Evolutionary conservation across 2,329 filamentous ascomycete genomes (phyloP).

Genomic region (Cladosporium sp.): DNA sequence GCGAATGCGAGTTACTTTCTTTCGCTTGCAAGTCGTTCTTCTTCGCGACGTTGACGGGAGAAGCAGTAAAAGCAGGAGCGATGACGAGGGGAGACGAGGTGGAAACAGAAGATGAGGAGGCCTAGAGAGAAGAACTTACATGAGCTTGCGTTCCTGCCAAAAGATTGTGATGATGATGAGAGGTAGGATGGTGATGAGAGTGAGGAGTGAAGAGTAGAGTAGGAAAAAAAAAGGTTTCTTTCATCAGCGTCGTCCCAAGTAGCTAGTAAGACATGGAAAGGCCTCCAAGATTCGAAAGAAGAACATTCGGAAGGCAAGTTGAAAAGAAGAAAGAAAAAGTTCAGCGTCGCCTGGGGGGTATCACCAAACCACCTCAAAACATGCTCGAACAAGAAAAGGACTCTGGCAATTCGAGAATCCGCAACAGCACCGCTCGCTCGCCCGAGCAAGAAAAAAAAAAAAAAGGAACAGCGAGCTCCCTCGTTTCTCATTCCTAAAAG

Average conservation of each 20-base stretch:
- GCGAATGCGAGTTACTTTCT: background rate
- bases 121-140: slow-evolving; percentile 23
- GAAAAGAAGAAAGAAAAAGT: background rate
- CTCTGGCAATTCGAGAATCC: too few species aligned
- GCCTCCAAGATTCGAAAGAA: too few species aligned
- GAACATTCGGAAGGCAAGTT: slow-evolving; percentile 10
- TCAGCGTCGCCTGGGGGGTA: slow-evolving; percentile 5
- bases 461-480: background rate
- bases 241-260: slow-evolving; percentile 14
- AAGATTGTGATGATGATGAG: background rate
- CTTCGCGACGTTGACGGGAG: background rate
- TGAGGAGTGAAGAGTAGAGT: slow-evolving; percentile 7
- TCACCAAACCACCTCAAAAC: slow-evolving; percentile 10
- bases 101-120: slow-evolving; percentile 5
- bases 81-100: slow-evolving; percentile 8
- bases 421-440: background rate
- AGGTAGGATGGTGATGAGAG: background rate
- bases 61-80: background rate
- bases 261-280: slow-evolving; percentile 12
- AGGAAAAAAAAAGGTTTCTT: slow-evolving; percentile 1
- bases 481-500: slow-evolving; percentile 15
- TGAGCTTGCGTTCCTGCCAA: slow-evolving; percentile 22
- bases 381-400: background rate
- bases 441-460: background rate
- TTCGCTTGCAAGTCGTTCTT: too few species aligned